Evolutionary conservation across 2,329 filamentous ascomycete genomes (phyloP).

Genomic region (Botrytis deweyae): DNA sequence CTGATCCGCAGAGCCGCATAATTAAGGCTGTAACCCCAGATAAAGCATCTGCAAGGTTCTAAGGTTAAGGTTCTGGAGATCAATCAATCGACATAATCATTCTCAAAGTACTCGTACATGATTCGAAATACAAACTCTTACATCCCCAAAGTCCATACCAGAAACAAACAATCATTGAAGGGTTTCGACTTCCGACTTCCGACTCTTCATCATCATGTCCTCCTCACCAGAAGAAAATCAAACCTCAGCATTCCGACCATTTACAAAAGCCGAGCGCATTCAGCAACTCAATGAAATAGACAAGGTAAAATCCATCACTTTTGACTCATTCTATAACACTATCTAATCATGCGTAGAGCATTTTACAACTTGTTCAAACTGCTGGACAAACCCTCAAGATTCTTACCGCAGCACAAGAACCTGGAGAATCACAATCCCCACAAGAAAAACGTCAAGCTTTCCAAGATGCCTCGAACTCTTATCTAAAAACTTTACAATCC

Average conservation of each 20-base stretch:
- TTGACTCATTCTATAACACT: background rate
- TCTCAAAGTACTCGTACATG: background rate
- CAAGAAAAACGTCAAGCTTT: slow-evolving; percentile 46
- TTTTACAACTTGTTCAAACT: slow-evolving; percentile 52
- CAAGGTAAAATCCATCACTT: slow-evolving; percentile 47
- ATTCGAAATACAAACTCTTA: background rate
- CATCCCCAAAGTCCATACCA: background rate
- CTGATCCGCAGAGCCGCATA: slow-evolving; percentile 37
- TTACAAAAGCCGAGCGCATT: slow-evolving; percentile 75
- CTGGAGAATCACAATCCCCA: slow-evolving; percentile 20
- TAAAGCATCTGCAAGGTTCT: background rate
- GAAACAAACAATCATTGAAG: background rate
- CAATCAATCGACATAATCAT: background rate
- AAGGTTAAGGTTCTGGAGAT: background rate
- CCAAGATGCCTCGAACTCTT: slow-evolving; percentile 61
- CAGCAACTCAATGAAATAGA: slow-evolving; percentile 79
- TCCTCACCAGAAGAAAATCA: slow-evolving; percentile 24
- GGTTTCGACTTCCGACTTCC: background rate
- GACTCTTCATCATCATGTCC: slow-evolving; percentile 20
- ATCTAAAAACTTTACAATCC: slow-evolving; percentile 70
- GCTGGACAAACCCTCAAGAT: slow-evolving; percentile 63
- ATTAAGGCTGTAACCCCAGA: slow-evolving; percentile 5
- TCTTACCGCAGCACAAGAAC: slow-evolving; percentile 51
- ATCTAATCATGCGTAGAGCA: slow-evolving; percentile 33
- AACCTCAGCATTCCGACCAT: slow-evolving; percentile 41